Percentiles rank a stretch among this genome's conserved stretches.
These are phyloP conservation scores for Boletus sp. DNA, from an alignment of 768 basidiomycete species.

Conservation along the genomic window DNA sequence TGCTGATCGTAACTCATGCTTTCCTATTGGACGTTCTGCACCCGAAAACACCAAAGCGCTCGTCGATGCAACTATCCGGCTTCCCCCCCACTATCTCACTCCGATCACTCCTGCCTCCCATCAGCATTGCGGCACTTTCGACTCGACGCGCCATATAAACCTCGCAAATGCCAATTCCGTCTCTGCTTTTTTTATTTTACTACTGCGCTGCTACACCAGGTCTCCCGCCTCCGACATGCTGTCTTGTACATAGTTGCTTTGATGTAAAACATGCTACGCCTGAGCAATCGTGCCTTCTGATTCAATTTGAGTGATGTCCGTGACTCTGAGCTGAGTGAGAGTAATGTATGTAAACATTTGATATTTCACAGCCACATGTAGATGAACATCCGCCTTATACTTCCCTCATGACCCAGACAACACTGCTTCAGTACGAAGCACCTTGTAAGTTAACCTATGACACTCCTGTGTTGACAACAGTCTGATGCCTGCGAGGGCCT, in stretches of 20 bases:
- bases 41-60: slow-evolving; percentile 26
- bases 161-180: slow-evolving; percentile 18
- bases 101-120: slow-evolving; percentile 13
- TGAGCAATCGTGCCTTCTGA: slow-evolving; percentile 13
- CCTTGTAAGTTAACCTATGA: slow-evolving; percentile 61
- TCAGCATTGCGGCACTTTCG: slow-evolving; percentile 19
- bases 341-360: background rate
- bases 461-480: slow-evolving; percentile 1
- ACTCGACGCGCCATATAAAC: slow-evolving; percentile 22
- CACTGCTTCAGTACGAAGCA: slow-evolving; percentile 78
- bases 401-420: slow-evolving; percentile 61
- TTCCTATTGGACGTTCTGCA: slow-evolving; percentile 19
- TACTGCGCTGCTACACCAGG: slow-evolving; percentile 23
- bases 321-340: background rate
- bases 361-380: slow-evolving; percentile 25
- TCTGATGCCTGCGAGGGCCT: slow-evolving; percentile 57
- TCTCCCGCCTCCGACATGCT: slow-evolving; percentile 21
- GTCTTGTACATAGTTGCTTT: slow-evolving; percentile 29
- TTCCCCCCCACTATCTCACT: slow-evolving; percentile 1
- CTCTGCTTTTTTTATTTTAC: slow-evolving; percentile 17
- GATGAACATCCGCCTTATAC: slow-evolving; percentile 6
- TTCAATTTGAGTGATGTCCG: background rate
- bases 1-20: slow-evolving; percentile 31
- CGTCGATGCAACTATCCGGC: slow-evolving; percentile 24
- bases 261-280: slow-evolving; percentile 25